Percentiles rank a stretch among this genome's conserved stretches.
phyloP scores from a whole-genome alignment of 495 filamentous ascomycete species.

The Neurospora sp. region DNA sequence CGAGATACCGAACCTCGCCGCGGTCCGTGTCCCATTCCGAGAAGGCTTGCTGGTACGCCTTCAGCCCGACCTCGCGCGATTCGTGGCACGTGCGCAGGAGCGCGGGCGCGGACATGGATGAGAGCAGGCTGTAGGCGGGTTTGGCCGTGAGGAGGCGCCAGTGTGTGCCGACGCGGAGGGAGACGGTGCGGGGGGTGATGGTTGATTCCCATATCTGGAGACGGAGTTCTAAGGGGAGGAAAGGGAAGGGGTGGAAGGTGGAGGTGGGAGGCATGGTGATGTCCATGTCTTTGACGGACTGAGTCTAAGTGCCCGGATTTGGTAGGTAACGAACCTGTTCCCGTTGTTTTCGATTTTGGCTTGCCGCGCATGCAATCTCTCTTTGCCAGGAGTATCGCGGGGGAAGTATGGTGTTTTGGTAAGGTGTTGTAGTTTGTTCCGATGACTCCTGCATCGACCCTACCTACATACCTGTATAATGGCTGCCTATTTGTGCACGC shows the following conservation, averaged over 20 bases:
- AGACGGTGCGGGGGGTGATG: neutral
- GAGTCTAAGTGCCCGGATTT: too few relatives aligned
- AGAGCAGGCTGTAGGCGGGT: neutral
- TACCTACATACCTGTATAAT: too few relatives aligned
- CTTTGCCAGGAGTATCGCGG: too few relatives aligned
- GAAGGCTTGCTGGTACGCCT: neutral
- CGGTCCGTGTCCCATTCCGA: neutral
- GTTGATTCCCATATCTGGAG: constrained; percentile 23
- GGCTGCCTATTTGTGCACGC: neutral
- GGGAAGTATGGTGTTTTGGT: too few relatives aligned
- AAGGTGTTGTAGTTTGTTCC: neutral
- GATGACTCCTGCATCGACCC: too few relatives aligned
- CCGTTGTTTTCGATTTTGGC: too few relatives aligned
- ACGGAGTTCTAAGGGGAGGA: constrained; percentile 28
- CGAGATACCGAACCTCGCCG: neutral
- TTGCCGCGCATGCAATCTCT: too few relatives aligned
- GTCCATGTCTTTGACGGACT: neutral
- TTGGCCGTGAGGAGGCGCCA: neutral
- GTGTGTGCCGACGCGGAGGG: neutral
- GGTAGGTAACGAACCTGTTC: too few relatives aligned
- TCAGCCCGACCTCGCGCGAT: neutral
- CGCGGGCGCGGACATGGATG: neutral
- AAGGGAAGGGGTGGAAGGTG: constrained; percentile 21
- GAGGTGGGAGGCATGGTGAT: neutral
- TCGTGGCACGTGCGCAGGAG: neutral